Evolutionary conservation across 768 basidiomycete genomes (phyloP).

Genomic region (Leccinum uliginosum): DNA sequence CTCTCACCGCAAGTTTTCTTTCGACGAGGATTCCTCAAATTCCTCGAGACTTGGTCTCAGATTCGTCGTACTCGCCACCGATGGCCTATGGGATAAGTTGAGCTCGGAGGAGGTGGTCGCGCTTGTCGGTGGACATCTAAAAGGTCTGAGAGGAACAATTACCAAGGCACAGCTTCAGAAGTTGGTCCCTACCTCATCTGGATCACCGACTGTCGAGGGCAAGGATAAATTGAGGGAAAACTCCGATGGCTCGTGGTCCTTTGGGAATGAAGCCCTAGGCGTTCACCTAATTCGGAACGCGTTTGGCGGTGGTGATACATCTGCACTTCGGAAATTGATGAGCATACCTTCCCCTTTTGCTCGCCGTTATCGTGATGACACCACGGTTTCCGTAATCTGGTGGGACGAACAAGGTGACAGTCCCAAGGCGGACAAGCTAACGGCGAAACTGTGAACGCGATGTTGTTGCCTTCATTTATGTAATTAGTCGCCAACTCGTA

Average conservation of each 20-base stretch:
- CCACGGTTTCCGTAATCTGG: conserved; percentile 81
- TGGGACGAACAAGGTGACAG: conserved; percentile 63
- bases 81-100: conserved; percentile 73
- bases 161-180: conserved; percentile 52
- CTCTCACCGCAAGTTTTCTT: conserved; percentile 65
- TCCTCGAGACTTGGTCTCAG: conserved; percentile 35
- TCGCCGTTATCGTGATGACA: conserved; percentile 77
- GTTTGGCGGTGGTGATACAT: conserved; percentile 77
- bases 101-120: conserved; percentile 83
- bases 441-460: conserved; percentile 46
- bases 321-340: conserved; percentile 52
- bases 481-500: not conserved
- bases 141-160: conserved; percentile 62
- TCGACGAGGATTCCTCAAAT: conserved; percentile 32
- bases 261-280: conserved; percentile 72
- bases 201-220: conserved; percentile 56
- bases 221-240: conserved; percentile 43
- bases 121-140: conserved; percentile 78
- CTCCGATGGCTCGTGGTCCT: conserved; percentile 61
- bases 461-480: not conserved
- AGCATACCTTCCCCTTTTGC: conserved; percentile 83
- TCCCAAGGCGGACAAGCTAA: conserved; percentile 35
- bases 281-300: conserved; percentile 88
- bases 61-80: conserved; percentile 89
- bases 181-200: conserved; percentile 52